These are phyloP conservation scores for Effrenium voratum DNA, from an alignment of 73 alveolate species.

Conservation along the genomic window DNA sequence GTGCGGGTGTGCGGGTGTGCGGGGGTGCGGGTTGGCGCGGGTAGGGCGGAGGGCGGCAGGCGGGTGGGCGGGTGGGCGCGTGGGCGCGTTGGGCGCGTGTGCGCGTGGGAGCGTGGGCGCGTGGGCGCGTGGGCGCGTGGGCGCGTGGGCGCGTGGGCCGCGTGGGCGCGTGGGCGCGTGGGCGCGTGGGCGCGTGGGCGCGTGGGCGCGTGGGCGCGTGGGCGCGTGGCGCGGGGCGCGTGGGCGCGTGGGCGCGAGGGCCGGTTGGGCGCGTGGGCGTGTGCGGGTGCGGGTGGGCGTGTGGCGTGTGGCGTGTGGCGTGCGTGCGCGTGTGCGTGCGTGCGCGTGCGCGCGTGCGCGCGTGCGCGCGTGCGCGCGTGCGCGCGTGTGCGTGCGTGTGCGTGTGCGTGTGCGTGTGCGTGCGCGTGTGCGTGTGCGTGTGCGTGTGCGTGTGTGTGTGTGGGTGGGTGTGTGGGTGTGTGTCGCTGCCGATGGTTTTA, in stretches of 20 bases:
- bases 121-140: background rate
- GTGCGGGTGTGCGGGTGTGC: background rate
- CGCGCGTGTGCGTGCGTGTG: constrained; percentile 23
- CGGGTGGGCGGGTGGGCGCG: background rate
- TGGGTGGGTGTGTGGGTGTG: background rate
- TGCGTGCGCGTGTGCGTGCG: constrained; percentile 37
- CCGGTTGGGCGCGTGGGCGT: background rate
- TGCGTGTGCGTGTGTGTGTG: background rate
- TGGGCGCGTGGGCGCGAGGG: constrained; percentile 15
- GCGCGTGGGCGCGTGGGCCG: background rate
- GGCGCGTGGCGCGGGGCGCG: background rate
- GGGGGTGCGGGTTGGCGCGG: background rate
- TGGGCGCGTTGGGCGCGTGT: background rate
- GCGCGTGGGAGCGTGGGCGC: background rate
- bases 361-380: constrained; percentile 34
- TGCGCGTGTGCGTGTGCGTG: background rate
- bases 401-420: background rate
- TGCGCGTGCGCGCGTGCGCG: constrained; percentile 38
- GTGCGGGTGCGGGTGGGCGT: constrained; percentile 11
- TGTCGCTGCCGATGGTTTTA: too few species aligned
- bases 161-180: background rate
- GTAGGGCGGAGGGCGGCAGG: background rate
- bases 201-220: constrained; percentile 1
- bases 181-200: background rate
- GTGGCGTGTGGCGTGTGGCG: background rate